Percentiles rank a stretch among this genome's conserved stretches.
phyloP scores from a whole-genome alignment of 345 rosid species.

The Eucalyptus sp. region DNA sequence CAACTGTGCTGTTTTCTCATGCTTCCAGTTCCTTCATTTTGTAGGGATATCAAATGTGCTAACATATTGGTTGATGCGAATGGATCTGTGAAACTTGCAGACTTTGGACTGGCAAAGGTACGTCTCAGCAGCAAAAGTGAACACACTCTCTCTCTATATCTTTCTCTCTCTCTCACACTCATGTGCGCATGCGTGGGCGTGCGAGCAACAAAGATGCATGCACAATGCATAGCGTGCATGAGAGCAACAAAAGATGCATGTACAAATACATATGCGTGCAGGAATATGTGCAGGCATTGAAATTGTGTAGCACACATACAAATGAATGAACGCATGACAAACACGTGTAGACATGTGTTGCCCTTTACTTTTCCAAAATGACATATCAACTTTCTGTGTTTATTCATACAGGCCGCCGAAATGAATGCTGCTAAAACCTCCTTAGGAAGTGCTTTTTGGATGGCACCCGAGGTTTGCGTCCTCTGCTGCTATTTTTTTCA shows the following conservation, averaged over 20 bases:
- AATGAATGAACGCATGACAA: not conserved
- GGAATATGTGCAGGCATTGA: not conserved
- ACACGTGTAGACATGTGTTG: not conserved
- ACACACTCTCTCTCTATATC: too few relatives aligned
- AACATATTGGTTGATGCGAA: slow-evolving; percentile 14
- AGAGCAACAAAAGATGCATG: not conserved
- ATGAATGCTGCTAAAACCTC: slow-evolving; percentile 47
- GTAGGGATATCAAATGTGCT: slow-evolving; percentile 26
- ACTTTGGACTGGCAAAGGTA: slow-evolving; percentile 27
- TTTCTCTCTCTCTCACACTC: not conserved
- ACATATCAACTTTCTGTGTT: not conserved
- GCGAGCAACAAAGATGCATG: not conserved
- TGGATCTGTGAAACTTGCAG: slow-evolving; percentile 24
- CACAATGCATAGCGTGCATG: not conserved
- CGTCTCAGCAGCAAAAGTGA: not conserved
- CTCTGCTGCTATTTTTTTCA: not conserved
- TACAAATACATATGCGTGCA: not conserved
- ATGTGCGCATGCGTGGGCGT: too few relatives aligned
- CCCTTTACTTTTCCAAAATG: not conserved
- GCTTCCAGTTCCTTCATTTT: not conserved
- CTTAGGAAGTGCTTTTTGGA: slow-evolving; percentile 80
- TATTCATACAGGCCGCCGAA: not conserved
- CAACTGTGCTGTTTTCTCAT: not conserved
- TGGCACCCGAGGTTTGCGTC: slow-evolving; percentile 83
- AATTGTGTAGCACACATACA: not conserved